phyloP scores from a whole-genome alignment of 1,139 yeast genomes.

The Protomyces macrosporus region DNA sequence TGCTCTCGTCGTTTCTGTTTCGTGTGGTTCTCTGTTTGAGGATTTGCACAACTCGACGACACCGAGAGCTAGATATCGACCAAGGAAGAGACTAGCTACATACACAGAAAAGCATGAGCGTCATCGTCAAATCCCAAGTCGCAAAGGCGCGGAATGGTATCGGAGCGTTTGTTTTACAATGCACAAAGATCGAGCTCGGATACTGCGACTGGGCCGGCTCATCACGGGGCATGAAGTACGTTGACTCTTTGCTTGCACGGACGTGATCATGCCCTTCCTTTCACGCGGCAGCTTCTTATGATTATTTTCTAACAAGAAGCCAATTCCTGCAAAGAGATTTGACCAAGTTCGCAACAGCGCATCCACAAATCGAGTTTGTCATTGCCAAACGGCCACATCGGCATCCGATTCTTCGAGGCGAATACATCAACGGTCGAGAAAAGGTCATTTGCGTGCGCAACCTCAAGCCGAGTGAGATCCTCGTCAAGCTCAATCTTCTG shows the following conservation, averaged over 20 bases:
- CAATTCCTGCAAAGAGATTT: conserved; percentile 53
- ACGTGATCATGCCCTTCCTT: too few species aligned
- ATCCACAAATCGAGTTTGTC: conserved; percentile 68
- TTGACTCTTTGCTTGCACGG: background rate
- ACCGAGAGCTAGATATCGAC: background rate
- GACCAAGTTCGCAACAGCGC: conserved; percentile 51
- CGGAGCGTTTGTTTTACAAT: conserved; percentile 63
- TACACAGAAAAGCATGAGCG: conserved; percentile 37
- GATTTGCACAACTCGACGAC: background rate
- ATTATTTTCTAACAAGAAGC: background rate
- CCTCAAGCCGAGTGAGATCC: conserved; percentile 50
- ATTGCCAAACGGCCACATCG: conserved; percentile 71
- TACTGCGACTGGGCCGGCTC: conserved; percentile 97
- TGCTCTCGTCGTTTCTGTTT: background rate
- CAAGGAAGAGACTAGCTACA: background rate
- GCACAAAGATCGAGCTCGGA: conserved; percentile 64
- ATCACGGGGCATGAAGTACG: conserved; percentile 64
- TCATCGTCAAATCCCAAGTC: conserved; percentile 46
- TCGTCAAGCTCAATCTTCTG: conserved; percentile 51
- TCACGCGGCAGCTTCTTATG: too few species aligned
- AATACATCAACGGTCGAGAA: conserved; percentile 48
- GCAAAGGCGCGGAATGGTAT: conserved; percentile 71
- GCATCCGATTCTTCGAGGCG: conserved; percentile 63
- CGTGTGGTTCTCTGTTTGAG: too few species aligned
- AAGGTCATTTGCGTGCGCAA: conserved; percentile 63